Evolutionary conservation across 768 basidiomycete species (phyloP).

Genomic region (Calocybe cyanea): DNA sequence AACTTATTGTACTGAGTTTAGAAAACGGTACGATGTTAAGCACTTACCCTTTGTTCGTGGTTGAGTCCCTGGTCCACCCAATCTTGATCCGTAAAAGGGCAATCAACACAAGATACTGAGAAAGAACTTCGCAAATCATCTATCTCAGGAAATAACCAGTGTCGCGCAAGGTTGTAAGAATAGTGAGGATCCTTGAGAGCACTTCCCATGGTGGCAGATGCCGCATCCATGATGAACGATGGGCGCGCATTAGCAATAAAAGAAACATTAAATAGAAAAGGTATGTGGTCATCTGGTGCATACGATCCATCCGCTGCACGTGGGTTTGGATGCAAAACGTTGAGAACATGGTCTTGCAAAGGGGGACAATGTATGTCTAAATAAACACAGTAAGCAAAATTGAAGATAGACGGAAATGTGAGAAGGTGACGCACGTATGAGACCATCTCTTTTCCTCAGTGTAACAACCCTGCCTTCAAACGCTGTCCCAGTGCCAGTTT

Average conservation of each 20-base stretch:
- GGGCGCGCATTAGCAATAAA: slow-evolving; percentile 44
- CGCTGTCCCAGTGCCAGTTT: slow-evolving; percentile 34
- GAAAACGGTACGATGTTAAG: not conserved
- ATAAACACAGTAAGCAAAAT: too few relatives aligned
- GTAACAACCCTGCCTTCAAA: slow-evolving; percentile 43
- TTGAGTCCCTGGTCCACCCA: slow-evolving; percentile 48
- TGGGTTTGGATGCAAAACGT: slow-evolving; percentile 23
- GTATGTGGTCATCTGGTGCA: slow-evolving; percentile 31
- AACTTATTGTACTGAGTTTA: not conserved
- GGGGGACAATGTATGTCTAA: slow-evolving; percentile 36
- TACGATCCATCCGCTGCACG: slow-evolving; percentile 15
- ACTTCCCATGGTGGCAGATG: slow-evolving; percentile 25
- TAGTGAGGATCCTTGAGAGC: slow-evolving; percentile 19
- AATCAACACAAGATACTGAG: slow-evolving; percentile 18
- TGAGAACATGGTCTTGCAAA: slow-evolving; percentile 36
- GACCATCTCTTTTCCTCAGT: slow-evolving; percentile 42
- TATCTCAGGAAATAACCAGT: slow-evolving; percentile 44
- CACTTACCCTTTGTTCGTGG: slow-evolving; percentile 38
- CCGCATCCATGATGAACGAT: slow-evolving; percentile 39
- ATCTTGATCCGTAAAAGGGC: slow-evolving; percentile 26
- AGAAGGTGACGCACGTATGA: slow-evolving; percentile 35
- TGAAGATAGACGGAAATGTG: too few relatives aligned
- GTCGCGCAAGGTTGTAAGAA: slow-evolving; percentile 28
- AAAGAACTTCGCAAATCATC: slow-evolving; percentile 23
- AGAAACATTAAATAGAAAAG: slow-evolving; percentile 43